Conservation (phyloP, 2,329 filamentous ascomycete species). For the Ramularia endophylla region DNA sequence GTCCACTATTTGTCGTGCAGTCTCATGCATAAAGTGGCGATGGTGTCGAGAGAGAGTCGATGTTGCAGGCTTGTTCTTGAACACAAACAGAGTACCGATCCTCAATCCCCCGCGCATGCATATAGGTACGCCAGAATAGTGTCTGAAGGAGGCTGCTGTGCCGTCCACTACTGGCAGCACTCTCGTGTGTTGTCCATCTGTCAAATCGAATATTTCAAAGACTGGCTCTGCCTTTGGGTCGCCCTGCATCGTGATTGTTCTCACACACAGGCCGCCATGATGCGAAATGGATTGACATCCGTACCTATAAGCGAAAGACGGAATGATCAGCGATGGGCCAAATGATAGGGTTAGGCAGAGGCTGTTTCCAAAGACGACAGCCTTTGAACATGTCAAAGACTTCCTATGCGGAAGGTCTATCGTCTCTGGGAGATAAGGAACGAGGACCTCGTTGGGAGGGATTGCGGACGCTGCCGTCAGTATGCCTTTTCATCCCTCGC, state of each 20-base stretch:
- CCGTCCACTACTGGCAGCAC: constrained; percentile 5
- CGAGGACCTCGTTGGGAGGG: no score
- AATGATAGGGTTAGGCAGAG: no score
- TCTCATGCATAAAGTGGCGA: constrained; percentile 2
- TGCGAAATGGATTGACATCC: constrained; percentile 4
- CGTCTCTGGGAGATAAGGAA: no score
- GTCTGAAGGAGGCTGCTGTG: constrained; percentile 28
- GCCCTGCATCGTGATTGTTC: constrained; percentile 3
- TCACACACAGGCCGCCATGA: constrained; percentile 4
- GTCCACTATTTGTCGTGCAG: constrained; percentile 1
- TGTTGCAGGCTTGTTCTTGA: constrained; percentile 1
- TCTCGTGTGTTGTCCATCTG: not conserved
- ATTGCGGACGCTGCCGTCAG: no score
- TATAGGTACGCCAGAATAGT: constrained; percentile 53
- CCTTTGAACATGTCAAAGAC: no score
- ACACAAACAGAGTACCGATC: constrained; percentile 32
- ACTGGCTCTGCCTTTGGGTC: not conserved
- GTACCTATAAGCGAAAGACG: constrained; percentile 3
- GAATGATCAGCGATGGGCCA: not conserved
- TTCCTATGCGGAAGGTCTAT: no score
- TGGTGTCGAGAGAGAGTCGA: not conserved
- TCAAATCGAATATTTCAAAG: constrained; percentile 6
- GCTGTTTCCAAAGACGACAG: no score
- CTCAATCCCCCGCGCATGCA: constrained; percentile 49
- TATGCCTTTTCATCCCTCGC: no score